A percentile compares a stretch with the other conserved stretches of the same genome.
Evolutionary conservation across 768 basidiomycete genomes (phyloP).

Genomic region (Trametes sanguinea): DNA sequence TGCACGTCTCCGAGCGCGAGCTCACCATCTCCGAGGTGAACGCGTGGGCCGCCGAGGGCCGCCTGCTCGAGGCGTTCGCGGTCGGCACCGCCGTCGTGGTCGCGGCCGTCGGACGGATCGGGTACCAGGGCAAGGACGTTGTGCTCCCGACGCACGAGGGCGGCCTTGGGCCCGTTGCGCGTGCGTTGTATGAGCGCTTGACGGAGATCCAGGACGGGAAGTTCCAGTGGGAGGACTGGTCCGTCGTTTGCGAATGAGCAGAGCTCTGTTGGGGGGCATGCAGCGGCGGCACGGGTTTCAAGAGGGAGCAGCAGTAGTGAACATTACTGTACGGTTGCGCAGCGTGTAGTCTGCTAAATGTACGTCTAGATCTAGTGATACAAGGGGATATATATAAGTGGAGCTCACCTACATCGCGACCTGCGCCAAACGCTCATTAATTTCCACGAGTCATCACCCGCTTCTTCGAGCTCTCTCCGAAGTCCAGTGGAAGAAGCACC

Average conservation of each 20-base stretch:
- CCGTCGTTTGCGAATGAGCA: constrained; percentile 41
- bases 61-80: constrained; percentile 80
- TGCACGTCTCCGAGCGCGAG: constrained; percentile 45
- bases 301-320: constrained; percentile 2
- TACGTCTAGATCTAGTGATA: constrained; percentile 16
- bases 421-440: too few species aligned
- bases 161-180: constrained; percentile 58
- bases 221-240: constrained; percentile 65
- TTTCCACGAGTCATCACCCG: too few species aligned
- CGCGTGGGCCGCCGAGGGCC: constrained; percentile 51
- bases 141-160: constrained; percentile 58
- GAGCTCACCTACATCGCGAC: neutral
- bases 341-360: constrained; percentile 9
- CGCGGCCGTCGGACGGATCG: constrained; percentile 70
- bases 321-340: constrained; percentile 5
- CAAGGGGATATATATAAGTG: constrained; percentile 1
- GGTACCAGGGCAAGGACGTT: constrained; percentile 66
- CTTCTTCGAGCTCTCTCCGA: too few species aligned
- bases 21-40: constrained; percentile 48
- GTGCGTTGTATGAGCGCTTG: constrained; percentile 70
- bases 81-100: constrained; percentile 85
- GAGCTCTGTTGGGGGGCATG: too few species aligned
- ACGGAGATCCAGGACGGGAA: constrained; percentile 76
- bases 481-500: too few species aligned
- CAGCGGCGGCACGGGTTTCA: neutral